Evolutionary conservation across 2,329 filamentous ascomycete species (phyloP).

Genomic region (Aspergillus sp.): DNA sequence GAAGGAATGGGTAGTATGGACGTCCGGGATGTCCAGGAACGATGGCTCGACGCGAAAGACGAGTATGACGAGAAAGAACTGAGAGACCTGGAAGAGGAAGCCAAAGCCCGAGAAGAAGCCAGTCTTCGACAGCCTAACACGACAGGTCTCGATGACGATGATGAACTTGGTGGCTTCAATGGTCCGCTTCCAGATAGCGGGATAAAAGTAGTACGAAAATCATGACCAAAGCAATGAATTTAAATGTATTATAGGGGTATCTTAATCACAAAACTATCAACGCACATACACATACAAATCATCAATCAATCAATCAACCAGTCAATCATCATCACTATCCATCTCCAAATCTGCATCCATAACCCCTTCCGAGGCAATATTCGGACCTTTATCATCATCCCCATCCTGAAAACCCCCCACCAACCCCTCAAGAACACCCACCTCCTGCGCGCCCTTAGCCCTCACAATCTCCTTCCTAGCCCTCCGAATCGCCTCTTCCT

Average conservation of each 20-base stretch:
- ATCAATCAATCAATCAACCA: conserved; percentile 7
- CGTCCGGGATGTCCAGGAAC: conserved; percentile 84
- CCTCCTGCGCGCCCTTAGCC: conserved; percentile 51
- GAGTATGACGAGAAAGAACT: conserved; percentile 78
- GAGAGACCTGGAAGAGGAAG: conserved; percentile 70
- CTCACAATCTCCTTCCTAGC: conserved; percentile 68
- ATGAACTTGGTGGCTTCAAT: conserved; percentile 22
- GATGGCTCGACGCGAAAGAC: conserved; percentile 89
- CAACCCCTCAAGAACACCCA: conserved; percentile 37
- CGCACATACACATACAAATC: conserved; percentile 3
- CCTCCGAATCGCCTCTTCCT: conserved; percentile 80
- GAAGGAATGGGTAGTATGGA: conserved; percentile 67
- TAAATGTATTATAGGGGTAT: conserved; percentile 23
- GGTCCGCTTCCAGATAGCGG: conserved; percentile 55
- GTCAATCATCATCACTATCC: conserved; percentile 35
- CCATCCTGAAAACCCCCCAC: conserved; percentile 21
- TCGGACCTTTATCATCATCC: conserved; percentile 6
- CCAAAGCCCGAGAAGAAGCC: conserved; percentile 45
- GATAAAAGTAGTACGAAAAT: conserved; percentile 66
- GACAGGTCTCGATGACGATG: conserved; percentile 32
- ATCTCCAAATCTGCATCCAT: conserved; percentile 45
- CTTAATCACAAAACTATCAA: conserved; percentile 11
- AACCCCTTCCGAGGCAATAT: neutral
- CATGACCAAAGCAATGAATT: too few species aligned
- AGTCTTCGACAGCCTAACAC: conserved; percentile 19